Conservation (phyloP, 2,329 filamentous ascomycete genomes). For the Neobulgaria alba region DNA sequence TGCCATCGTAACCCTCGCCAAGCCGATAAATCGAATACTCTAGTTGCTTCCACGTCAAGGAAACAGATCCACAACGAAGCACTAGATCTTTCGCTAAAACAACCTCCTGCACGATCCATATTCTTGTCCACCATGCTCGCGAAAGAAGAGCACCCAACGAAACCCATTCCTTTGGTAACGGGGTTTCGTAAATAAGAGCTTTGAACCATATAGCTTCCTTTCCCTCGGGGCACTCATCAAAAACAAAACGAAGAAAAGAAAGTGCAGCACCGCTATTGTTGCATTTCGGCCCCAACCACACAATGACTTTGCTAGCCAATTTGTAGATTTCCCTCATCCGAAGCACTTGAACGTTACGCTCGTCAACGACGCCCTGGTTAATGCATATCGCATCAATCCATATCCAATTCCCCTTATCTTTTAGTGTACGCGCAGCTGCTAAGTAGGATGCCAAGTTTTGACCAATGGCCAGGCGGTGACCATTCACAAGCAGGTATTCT, state of each 20-base stretch:
- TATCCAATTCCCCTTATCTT: background rate
- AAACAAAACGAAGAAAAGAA: background rate
- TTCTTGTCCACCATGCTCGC: conserved; percentile 4
- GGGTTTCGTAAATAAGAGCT: background rate
- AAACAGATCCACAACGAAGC: conserved; percentile 2
- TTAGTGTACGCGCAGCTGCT: background rate
- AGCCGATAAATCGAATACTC: background rate
- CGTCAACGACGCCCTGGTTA: background rate
- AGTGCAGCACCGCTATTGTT: background rate
- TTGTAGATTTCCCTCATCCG: background rate
- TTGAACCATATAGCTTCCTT: background rate
- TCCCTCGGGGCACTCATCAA: background rate
- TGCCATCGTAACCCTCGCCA: background rate
- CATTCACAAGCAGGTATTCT: background rate
- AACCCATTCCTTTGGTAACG: background rate
- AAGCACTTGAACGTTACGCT: conserved; percentile 1
- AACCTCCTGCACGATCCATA: conserved; percentile 6
- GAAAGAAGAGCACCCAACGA: background rate
- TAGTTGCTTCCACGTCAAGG: conserved; percentile 1
- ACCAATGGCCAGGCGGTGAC: background rate
- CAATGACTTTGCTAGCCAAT: background rate
- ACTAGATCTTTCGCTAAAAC: conserved; percentile 1
- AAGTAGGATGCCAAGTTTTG: background rate
- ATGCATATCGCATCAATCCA: conserved; percentile 1
- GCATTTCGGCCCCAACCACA: background rate